Evolutionary conservation across 2,329 filamentous ascomycete species (phyloP), one percentile per base, ranked within the genome.

Genomic region (Sporothrix dimorphospora): DNA sequence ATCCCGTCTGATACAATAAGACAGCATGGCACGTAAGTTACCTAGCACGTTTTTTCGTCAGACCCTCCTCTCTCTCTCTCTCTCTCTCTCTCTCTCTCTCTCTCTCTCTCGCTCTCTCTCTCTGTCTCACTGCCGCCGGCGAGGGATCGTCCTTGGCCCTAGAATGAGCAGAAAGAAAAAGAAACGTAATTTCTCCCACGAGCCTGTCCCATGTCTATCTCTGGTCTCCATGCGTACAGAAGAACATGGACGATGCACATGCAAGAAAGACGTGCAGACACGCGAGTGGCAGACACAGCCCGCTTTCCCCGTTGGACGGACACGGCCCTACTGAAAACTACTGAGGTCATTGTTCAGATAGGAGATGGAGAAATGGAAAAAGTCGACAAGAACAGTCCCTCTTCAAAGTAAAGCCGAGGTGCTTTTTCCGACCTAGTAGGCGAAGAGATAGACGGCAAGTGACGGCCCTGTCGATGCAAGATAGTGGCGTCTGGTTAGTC

Each of bases 201-300:
- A 55, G 51, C 51, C 30, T 30, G 9, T 27, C 24, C 14, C 3
- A 27, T 14, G 49, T 21, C 27, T 55, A 55, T 55, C 24, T 55
- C 19, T 55, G 51, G 12, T 42, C 40, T 42, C 3, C 24, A 55
- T 55, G 24, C 5, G 14, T 19, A 59, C 55, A n/a, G 9, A 21
- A 34, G 6, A 59, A 12, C 30, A 38, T 38, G 55, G 55, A 16
- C 55, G 30, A 59, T 59, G 55, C 30, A 63, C 57, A 61, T 61
- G 57, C 57, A 61, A 61, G 30, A 61, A 61, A 61, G 30, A 21
- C 57, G 19, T 61, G 57, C 57, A 63, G 59, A 38, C 30, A 38
- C 19, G 53, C 53, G 51, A 55, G 51, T 55, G 24, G 24, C 27
- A 57, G 14, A 57, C 53, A 57, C 53, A 55, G 51, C 51, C 51